These are phyloP conservation scores for Camellia lanceoleosa DNA, from an alignment of 148 eudicot genomes.

Conservation along the genomic window DNA sequence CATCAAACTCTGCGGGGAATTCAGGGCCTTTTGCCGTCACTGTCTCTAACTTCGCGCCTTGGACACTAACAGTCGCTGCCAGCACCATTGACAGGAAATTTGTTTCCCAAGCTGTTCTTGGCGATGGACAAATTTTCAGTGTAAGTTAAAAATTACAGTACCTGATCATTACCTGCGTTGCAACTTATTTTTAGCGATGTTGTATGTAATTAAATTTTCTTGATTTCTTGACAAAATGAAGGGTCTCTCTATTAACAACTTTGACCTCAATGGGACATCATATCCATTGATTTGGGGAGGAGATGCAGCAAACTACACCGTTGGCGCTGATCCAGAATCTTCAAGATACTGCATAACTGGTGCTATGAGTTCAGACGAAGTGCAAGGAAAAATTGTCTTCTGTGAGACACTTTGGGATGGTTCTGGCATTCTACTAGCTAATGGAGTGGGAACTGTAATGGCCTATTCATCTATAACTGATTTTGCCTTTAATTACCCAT, in stretches of 20 bases:
- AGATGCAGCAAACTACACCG: conserved; percentile 6
- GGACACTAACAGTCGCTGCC: conserved; percentile 12
- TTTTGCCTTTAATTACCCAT: not conserved
- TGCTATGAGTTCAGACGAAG: conserved; percentile 6
- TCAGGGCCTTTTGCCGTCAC: not conserved
- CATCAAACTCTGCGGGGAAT: conserved; percentile 16
- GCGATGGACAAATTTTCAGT: conserved; percentile 4
- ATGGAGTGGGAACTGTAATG: conserved; percentile 5
- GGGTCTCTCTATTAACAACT: conserved; percentile 7
- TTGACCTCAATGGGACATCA: not conserved
- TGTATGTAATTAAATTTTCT: too few species aligned
- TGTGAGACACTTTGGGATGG: not conserved
- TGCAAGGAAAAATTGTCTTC: not conserved
- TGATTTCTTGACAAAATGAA: not conserved
- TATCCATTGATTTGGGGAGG: conserved; percentile 12
- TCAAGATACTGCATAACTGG: not conserved
- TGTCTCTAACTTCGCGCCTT: not conserved
- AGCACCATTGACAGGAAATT: conserved; percentile 13
- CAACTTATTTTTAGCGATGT: too few species aligned
- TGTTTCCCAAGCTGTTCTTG: conserved; percentile 1
- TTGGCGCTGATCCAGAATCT: not conserved
- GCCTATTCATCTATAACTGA: not conserved
- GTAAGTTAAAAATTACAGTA: not conserved
- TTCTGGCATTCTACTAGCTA: not conserved
- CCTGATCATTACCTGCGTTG: too few species aligned